A percentile compares a stretch with the other conserved stretches of the same genome.
These are phyloP conservation scores for Botryotinia convoluta DNA, from an alignment of 2,329 filamentous ascomycete species.

Conservation along the genomic window DNA sequence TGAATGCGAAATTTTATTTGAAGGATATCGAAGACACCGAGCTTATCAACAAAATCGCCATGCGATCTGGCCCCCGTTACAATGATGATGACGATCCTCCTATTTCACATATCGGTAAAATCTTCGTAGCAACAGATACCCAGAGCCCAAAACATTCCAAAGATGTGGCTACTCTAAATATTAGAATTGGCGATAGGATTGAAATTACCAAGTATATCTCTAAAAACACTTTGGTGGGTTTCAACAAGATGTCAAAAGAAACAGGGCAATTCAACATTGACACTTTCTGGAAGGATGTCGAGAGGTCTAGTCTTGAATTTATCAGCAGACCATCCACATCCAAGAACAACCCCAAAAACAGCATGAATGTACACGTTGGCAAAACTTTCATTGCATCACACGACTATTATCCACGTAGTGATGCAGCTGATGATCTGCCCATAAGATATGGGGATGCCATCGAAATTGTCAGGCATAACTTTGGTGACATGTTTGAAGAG, in stretches of 20 bases:
- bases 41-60: background rate
- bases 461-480: background rate
- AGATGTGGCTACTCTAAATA: background rate
- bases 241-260: background rate
- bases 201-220: background rate
- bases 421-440: background rate
- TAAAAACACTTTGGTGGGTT: background rate
- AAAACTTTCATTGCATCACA: slow-evolving; percentile 1
- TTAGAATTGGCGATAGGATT: background rate
- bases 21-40: background rate
- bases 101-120: background rate
- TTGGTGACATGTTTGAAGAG: background rate
- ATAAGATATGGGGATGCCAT: background rate
- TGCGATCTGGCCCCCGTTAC: background rate
- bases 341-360: too few species aligned
- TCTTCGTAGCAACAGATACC: background rate
- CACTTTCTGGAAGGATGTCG: background rate
- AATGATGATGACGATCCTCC: too few species aligned
- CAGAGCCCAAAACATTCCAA: background rate
- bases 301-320: background rate
- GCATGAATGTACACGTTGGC: background rate
- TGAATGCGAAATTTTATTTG: background rate
- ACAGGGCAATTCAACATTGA: background rate
- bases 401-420: background rate
- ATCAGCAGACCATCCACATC: background rate